Evolutionary conservation across 179 eudicot species (phyloP), one percentile per base, ranked within the genome.

Genomic region (Spinacia oleracea): DNA sequence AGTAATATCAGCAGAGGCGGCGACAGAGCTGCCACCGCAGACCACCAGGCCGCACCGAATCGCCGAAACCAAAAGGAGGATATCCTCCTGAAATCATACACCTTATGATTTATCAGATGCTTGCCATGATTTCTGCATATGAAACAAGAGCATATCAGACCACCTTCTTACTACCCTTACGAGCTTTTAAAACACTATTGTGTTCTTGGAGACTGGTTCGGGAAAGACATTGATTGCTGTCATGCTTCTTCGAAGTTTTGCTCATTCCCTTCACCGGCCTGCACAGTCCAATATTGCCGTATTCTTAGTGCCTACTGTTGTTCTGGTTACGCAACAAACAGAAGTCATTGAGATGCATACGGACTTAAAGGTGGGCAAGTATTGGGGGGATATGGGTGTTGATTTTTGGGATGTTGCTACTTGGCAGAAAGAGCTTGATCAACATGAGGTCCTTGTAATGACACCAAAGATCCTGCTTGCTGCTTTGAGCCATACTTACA

Each of bases 161-260:
- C n/a, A n/a, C n/a, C n/a, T n/a, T n/a, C n/a, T n/a, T n/a, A n/a
- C n/a, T n/a, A n/a, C n/a, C n/a, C n/a, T n/a, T n/a, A n/a, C n/a
- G n/a, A n/a, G n/a, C n/a, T n/a, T n/a, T n/a, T n/a, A n/a, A n/a
- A 96, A 96, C 88, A 96, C 99, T 5, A 85, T 96, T 40, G 97
- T 87, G 77, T 93, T 82, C 78, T 74, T 96, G 77, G 99, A 96
- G 85, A 96, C 98, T 5, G 99, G 99, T 32, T 89, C 98, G 0
- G 99, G 99, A 32, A 96, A 96, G 89, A 96, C 98, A 10, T 80
- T 96, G 79, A 92, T 93, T 6, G 95, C 99, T 0, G 85, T 96
- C 40, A 96, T 96, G 99, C 99, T 96, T 60, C 88, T 96, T 71
- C 90, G 96, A 9, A 82, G 89, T 83, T 92, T 89, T 75, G 94